These are phyloP conservation scores for Aspergillus saccharolyticus DNA, from an alignment of 495 filamentous ascomycete species.

Conservation along the genomic window DNA sequence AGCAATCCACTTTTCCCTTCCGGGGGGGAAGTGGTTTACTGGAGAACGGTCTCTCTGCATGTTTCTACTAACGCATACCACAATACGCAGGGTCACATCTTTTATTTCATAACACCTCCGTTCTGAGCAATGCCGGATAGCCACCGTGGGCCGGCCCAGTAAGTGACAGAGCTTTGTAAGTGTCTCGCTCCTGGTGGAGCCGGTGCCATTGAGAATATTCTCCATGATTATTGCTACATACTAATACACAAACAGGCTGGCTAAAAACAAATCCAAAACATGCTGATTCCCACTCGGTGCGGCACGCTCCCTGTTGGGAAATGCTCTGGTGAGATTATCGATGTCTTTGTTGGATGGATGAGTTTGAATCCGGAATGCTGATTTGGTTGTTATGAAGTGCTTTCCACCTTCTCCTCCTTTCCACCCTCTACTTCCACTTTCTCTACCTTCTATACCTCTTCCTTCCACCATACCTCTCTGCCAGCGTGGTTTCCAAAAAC, in stretches of 20 bases:
- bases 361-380: not conserved
- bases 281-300: not conserved
- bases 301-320: constrained; percentile 6
- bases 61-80: not conserved
- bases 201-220: too few relatives aligned
- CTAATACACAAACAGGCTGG: constrained; percentile 9
- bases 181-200: too few relatives aligned
- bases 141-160: constrained; percentile 15
- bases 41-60: too few relatives aligned
- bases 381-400: not conserved
- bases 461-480: too few relatives aligned
- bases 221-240: too few relatives aligned
- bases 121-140: constrained; percentile 1
- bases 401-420: not conserved
- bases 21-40: too few relatives aligned
- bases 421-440: not conserved
- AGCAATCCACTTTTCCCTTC: too few relatives aligned
- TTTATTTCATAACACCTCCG: not conserved
- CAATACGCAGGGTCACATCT: too few relatives aligned
- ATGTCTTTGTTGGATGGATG: not conserved
- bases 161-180: constrained; percentile 20
- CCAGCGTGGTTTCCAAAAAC: too few relatives aligned
- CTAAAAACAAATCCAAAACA: constrained; percentile 7
- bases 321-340: constrained; percentile 6
- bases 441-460: too few relatives aligned